These are phyloP conservation scores for Phytopythium ostracodes DNA, from an alignment of 352 stramenopile species.

Conservation along the genomic window DNA sequence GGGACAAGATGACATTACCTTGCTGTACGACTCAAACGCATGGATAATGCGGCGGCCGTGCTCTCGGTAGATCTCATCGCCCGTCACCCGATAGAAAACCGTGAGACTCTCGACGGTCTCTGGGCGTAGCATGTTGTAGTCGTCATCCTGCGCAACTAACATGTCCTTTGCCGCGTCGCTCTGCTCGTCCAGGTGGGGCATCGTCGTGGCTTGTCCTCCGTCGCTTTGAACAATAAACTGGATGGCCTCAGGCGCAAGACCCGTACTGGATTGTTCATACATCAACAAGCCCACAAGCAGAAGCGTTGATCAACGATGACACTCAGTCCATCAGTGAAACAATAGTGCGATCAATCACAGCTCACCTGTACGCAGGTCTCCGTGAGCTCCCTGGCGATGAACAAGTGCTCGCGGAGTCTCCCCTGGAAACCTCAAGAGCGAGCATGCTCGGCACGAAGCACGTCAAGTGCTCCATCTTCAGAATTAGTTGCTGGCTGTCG, in stretches of 20 bases:
- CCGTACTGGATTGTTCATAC: constrained; percentile 54
- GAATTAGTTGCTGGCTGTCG: constrained; percentile 17
- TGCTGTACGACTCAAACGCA: constrained; percentile 65
- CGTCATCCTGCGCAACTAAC: constrained; percentile 19
- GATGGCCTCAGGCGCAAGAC: constrained; percentile 71
- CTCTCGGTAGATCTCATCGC: constrained; percentile 72
- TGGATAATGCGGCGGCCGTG: constrained; percentile 80
- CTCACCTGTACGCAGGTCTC: constrained; percentile 65
- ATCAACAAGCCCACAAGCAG: constrained; percentile 29
- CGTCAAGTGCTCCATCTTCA: constrained; percentile 80
- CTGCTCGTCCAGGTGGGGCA: neutral
- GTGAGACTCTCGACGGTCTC: constrained; percentile 90
- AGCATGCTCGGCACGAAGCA: constrained; percentile 88
- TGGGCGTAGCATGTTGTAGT: constrained; percentile 74
- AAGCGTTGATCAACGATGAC: neutral
- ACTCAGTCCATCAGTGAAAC: neutral
- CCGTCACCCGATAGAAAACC: constrained; percentile 85
- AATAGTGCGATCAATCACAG: neutral
- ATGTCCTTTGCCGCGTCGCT: constrained; percentile 13
- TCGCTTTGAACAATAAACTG: constrained; percentile 40
- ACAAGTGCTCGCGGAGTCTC: constrained; percentile 46
- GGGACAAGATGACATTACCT: constrained; percentile 18
- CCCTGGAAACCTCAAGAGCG: constrained; percentile 61
- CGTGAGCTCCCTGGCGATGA: constrained; percentile 66
- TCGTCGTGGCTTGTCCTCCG: neutral